Conservation (phyloP, 192 early-diverging fungal species). For the Phlyctochytrium bullatum region DNA sequence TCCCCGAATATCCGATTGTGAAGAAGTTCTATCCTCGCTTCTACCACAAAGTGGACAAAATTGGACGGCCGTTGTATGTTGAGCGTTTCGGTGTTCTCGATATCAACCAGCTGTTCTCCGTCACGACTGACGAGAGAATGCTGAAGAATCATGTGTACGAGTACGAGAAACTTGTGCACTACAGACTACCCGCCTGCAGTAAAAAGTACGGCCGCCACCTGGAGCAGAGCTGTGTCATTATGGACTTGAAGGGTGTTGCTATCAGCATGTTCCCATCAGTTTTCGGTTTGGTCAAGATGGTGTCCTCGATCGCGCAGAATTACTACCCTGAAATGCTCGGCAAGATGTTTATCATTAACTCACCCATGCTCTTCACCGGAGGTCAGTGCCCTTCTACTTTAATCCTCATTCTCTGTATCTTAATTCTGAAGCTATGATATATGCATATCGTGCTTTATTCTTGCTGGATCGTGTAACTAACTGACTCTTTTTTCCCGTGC, state of each 20-base stretch:
- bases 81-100: conserved; percentile 79
- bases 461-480: neutral
- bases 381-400: conserved; percentile 20
- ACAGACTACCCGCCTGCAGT: conserved; percentile 78
- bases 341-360: conserved; percentile 91
- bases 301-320: conserved; percentile 84
- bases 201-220: conserved; percentile 61
- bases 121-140: conserved; percentile 68
- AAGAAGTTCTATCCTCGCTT: conserved; percentile 68
- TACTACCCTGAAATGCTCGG: conserved; percentile 94
- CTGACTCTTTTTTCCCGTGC: conserved; percentile 37
- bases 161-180: conserved; percentile 67
- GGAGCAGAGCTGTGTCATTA: conserved; percentile 82
- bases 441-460: conserved; percentile 1
- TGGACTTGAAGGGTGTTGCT: conserved; percentile 87
- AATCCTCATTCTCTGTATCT: neutral
- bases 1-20: conserved; percentile 62
- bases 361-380: conserved; percentile 78
- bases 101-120: conserved; percentile 57
- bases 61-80: conserved; percentile 87
- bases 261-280: conserved; percentile 72
- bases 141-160: conserved; percentile 71
- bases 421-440: neutral
- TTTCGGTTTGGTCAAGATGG: conserved; percentile 61
- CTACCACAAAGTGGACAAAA: conserved; percentile 90